Base-by-base conservation (phyloP, 441 rosid genomes). In the Bruguiera hainesii region DNA sequence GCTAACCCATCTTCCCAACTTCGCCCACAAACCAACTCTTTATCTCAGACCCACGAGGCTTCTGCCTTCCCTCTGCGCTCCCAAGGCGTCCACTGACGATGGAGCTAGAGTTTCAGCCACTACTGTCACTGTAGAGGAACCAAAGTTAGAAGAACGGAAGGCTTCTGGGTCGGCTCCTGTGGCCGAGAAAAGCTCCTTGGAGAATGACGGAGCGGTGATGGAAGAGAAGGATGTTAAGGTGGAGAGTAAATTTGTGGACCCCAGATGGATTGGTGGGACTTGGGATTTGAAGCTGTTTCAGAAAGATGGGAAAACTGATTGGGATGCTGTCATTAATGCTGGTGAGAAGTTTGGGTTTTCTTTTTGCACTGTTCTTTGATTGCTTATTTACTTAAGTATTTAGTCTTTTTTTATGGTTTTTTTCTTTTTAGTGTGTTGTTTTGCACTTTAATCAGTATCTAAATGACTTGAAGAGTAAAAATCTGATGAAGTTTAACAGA, bases 311-410 rank as follows among this genome's bases (percentile, higher is more conserved):
- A 77, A 70, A 64, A 83, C 90, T 52, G 83, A 87, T 61, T 93
- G 98, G 98, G 98, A 93, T 80, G 79, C 87, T 55, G 93, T 91
- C 65, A 94, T 91, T 70, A 96, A 91, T 78, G 87, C 97, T 79
- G 97, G 98, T 91, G 69, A 74, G 78, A 20, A 52, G 60, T 64
- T 58, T 63, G 6, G 31, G 7, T 3, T 25, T 25, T 56, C 19
- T 13, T 19, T 29, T 63, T n/a, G 18, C 10, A 33, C 28, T 65
- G 5, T 19, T 50, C 39, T 31, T 31, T 49, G n/a, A 31, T 63
- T 19, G 35, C 25, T 30, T 23, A 53, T 53, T 23, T 53, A 13
- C 57, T 26, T 21, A 0, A 23, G 25, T 8, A 53, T 23, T 56
- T 25, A 11, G 49, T 58, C 25, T 6, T 23, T 7, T 46, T 35